Percentiles rank a stretch among this genome's conserved stretches.
Evolutionary conservation across 2,329 filamentous ascomycete species (phyloP).

Genomic region (Aspergillus jensenii): DNA sequence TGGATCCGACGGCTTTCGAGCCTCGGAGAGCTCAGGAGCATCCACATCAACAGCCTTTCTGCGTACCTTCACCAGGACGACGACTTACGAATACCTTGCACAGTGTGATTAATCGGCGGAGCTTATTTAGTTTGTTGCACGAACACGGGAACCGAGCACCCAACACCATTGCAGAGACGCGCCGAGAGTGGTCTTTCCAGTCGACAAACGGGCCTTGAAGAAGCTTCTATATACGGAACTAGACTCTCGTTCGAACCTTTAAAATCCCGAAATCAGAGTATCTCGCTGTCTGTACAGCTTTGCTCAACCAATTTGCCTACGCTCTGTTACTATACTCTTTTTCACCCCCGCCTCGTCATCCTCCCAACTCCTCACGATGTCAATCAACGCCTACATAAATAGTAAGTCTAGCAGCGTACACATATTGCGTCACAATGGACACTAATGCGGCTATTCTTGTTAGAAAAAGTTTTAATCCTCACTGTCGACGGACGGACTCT

Average conservation of each 20-base stretch:
- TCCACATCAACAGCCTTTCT: conserved; percentile 1
- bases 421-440: not conserved
- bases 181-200: not conserved
- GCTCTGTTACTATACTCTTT: not conserved
- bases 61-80: not conserved
- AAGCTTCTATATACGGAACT: not conserved
- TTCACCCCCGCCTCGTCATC: not conserved
- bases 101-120: not conserved
- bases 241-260: too few relatives aligned
- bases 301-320: not conserved
- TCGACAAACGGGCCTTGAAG: not conserved
- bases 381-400: conserved; percentile 54
- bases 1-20: not conserved
- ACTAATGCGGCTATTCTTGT: conserved; percentile 7
- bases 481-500: conserved; percentile 89
- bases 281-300: not conserved
- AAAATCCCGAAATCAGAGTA: not conserved
- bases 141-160: not conserved
- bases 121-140: not conserved
- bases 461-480: conserved; percentile 89
- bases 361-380: conserved; percentile 41
- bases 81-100: not conserved
- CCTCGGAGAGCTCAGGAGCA: conserved; percentile 2
- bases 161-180: not conserved
- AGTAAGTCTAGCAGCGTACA: conserved; percentile 39